Percentiles rank a stretch among this genome's conserved stretches.
phyloP scores from a whole-genome alignment of 2,329 filamentous ascomycete genomes.

The Polychaeton citri region DNA sequence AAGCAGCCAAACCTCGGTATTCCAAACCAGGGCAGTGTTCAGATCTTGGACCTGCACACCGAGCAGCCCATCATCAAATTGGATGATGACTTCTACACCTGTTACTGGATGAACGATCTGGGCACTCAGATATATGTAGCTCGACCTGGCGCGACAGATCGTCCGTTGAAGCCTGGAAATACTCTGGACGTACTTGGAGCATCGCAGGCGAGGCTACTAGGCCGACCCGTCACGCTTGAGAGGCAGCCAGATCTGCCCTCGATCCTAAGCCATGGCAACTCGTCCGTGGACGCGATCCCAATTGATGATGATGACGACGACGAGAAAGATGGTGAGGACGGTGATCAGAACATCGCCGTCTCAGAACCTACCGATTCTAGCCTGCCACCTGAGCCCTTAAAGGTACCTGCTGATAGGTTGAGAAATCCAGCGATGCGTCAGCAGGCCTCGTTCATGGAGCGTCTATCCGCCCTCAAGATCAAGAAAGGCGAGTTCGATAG shows the following conservation, averaged over 20 bases:
- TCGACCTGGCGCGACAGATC: constrained; percentile 24
- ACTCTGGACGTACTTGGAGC: constrained; percentile 61
- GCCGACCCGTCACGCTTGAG: constrained; percentile 47
- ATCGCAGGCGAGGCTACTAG: constrained; percentile 56
- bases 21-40: constrained; percentile 7
- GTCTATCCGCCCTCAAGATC: constrained; percentile 27
- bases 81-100: constrained; percentile 63
- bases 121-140: constrained; percentile 61
- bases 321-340: constrained; percentile 1
- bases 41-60: constrained; percentile 67
- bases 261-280: constrained; percentile 1
- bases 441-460: constrained; percentile 27
- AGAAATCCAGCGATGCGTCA: constrained; percentile 8
- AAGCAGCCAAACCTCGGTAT: constrained; percentile 6
- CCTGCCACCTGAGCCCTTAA: constrained; percentile 6
- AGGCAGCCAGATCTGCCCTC: constrained; percentile 12
- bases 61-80: constrained; percentile 67
- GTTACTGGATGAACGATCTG: constrained; percentile 68
- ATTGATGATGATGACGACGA: constrained; percentile 2
- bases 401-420: constrained; percentile 11
- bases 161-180: constrained; percentile 37
- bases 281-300: background rate
- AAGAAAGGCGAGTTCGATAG: constrained; percentile 26
- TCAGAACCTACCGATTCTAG: constrained; percentile 1
- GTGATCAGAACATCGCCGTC: constrained; percentile 1